Base-by-base conservation (phyloP, 192 early-diverging fungal genomes). In the Paraglomus occultum region DNA sequence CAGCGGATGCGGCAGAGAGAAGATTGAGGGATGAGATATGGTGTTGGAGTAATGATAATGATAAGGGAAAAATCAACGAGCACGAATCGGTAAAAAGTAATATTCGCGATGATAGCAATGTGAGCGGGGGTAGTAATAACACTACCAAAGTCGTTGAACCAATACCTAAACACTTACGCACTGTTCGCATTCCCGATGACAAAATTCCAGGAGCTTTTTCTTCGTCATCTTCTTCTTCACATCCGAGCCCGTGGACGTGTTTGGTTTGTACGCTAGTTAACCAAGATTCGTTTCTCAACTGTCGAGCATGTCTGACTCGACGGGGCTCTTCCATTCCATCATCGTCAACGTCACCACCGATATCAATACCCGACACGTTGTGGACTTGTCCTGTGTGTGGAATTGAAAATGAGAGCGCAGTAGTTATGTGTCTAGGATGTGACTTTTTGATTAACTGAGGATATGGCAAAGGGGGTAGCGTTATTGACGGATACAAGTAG, bases 1-100 rank as follows among this genome's bases (percentile, higher is more conserved):
- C 90, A 11, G 87, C 84, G 0, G 58, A 76, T 70, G 89, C 90
- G n/a, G 89, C 90, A 6, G 92, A 92, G 73, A 68, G 82, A 51
- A 68, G 92, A 20, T 70, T 67, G 51, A 74, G 67, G 64, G 92
- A 92, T 76, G 66, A 75, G 4, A 40, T 87, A 1, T 91, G 90
- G 90, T 92, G 91, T 69, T 89, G 88, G n/a, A 79, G 71, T 70
- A 64, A 74, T 23, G 15, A 46, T 50, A 50, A 5, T 9, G 63
- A 71, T 66, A 63, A 57, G 47, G 15, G 49, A 11, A 55, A n/a
- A n/a, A n/a, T n/a, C n/a, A n/a, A n/a, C 9, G 40, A 43, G 61
- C 2, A 9, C 12, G 53, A 1, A 46, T 51, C 50, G 5, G 12
- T 14, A 17, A 11, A 8, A 5, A 12, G 5, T 8, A 67, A 9